Base-by-base conservation (phyloP, 164 flowering plant genomes). In the Amborella trichopoda region DNA sequence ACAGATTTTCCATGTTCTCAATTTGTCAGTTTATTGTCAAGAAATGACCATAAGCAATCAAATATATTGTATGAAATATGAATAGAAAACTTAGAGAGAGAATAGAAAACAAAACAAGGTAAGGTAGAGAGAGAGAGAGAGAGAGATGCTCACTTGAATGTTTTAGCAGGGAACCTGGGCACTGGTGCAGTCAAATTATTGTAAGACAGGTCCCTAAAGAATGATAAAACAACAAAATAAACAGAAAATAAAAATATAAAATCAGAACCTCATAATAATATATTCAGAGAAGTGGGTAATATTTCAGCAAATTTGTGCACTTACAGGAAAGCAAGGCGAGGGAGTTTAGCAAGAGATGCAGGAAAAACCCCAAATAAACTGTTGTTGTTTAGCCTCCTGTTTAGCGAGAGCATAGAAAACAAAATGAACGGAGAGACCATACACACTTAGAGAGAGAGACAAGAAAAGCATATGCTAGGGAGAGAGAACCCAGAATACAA, bases 331-430 rank as follows among this genome's bases (percentile, higher is more conserved):
- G 80, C 65, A 58, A 89, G 97, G 46, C 64, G 69, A 32, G 90
- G 69, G 56, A 81, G 61, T 63, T 67, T 83, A 60, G 86, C 73
- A 42, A 89, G 55, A 40, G 90, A 71, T 56, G 49, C 60, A 17
- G 95, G 95, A 60, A 89, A 76, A 37, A 75, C 61, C 47, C 95
- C 95, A 68, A 70, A 70, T 58, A 89, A 74, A 68, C 77, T 85
- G 62, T 85, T 89, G 65, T 85, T 89, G 77, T 85, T 85, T 55
- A 89, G 75, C 65, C 97, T 77, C 77, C 97, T 89, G 50, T 33
- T 11, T 56, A 54, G 36, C 53, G 32, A 48, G 10, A 54, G 33
- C 28, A 16, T 23, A 46, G 55, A 34, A 58, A 32, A 30, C 11
- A n/a, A 47, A 10, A 28, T 11, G 24, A 42, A 42, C 40, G 32